These are phyloP conservation scores for Russula vinacea DNA, from an alignment of 768 basidiomycete species.

Conservation along the genomic window DNA sequence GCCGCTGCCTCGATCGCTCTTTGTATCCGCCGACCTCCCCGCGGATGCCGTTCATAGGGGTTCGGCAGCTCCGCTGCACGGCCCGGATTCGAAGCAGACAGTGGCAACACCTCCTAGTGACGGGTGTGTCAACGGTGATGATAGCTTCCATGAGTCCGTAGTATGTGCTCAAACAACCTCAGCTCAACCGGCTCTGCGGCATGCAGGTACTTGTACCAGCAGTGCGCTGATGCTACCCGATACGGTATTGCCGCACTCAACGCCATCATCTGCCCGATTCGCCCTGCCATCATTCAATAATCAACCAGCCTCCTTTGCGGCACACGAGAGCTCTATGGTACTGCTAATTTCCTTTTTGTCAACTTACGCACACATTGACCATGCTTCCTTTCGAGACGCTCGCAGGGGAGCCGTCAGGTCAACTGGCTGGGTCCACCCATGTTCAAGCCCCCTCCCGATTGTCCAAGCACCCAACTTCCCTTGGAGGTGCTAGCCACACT, in stretches of 20 bases:
- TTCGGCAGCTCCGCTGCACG: background rate
- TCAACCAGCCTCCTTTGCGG: background rate
- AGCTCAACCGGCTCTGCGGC: background rate
- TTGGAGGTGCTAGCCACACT: background rate
- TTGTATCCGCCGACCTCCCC: background rate
- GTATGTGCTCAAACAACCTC: background rate
- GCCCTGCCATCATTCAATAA: background rate
- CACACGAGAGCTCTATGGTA: constrained; percentile 3
- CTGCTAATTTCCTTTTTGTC: background rate
- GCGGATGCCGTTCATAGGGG: background rate
- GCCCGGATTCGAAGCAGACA: background rate
- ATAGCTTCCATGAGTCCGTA: background rate
- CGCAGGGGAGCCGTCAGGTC: background rate
- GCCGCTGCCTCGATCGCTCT: background rate
- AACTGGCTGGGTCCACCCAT: background rate
- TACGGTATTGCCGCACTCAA: background rate
- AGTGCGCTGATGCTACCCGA: background rate
- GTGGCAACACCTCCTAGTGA: background rate
- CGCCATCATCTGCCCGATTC: background rate
- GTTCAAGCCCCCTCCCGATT: background rate
- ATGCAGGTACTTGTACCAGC: background rate
- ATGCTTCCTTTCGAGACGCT: background rate
- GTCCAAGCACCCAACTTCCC: background rate
- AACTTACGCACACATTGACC: constrained; percentile 1
- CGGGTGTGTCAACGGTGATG: background rate